Evolutionary conservation across 805 yeast species (phyloP).

Genomic region (Schwanniomyces vanrijiae): DNA sequence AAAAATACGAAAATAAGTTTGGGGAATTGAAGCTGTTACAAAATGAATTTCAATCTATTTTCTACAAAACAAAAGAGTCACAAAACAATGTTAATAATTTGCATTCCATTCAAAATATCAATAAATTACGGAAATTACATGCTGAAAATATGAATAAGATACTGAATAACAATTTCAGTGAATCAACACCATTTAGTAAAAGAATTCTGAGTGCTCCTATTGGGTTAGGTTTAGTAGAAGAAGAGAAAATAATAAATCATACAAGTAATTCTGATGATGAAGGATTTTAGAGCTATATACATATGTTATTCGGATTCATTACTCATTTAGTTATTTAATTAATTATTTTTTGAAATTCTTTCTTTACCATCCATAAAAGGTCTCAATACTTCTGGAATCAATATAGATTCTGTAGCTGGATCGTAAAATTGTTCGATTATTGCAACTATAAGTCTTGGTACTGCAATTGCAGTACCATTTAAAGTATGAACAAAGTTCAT

Average conservation of each 20-base stretch:
- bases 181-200: conserved; percentile 10
- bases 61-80: conserved; percentile 9
- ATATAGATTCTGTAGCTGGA: conserved; percentile 48
- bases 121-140: conserved; percentile 24
- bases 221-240: conserved; percentile 6
- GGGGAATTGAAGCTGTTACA: conserved; percentile 20
- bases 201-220: conserved; percentile 30
- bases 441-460: conserved; percentile 88
- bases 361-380: conserved; percentile 70
- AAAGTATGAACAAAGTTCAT: conserved; percentile 72
- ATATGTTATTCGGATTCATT: not conserved
- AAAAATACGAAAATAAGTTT: conserved; percentile 23
- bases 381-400: conserved; percentile 67
- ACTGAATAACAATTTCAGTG: conserved; percentile 3
- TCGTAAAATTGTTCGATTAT: conserved; percentile 85
- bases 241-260: not conserved
- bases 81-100: conserved; percentile 3
- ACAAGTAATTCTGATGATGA: conserved; percentile 12
- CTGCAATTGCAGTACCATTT: conserved; percentile 95
- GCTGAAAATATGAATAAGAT: conserved; percentile 16
- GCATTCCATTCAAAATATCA: conserved; percentile 4
- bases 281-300: conserved; percentile 9
- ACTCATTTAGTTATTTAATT: conserved; percentile 1
- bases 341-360: conserved; percentile 18
- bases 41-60: conserved; percentile 14